A percentile compares a stretch with the other conserved stretches of the same genome.
Evolutionary conservation across 2,329 filamentous ascomycete species (phyloP).

Genomic region (Volutella citrinella): DNA sequence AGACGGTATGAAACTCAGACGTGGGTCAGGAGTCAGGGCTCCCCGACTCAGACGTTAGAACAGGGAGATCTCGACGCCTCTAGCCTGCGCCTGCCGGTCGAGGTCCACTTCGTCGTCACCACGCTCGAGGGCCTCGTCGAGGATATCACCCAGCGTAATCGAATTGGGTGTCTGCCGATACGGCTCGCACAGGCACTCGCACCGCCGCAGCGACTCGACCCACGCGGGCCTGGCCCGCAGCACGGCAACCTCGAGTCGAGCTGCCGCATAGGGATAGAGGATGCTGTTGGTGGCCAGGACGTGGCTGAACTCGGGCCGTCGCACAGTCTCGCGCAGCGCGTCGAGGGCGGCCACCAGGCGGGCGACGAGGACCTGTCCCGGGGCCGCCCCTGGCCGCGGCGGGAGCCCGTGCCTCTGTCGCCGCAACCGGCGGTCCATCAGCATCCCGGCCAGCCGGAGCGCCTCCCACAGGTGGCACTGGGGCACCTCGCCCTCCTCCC

Average conservation of each 20-base stretch:
- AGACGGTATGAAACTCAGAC: too few relatives aligned
- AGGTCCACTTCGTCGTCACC: constrained; percentile 14
- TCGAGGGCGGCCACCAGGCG: constrained; percentile 24
- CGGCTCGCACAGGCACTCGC: constrained; percentile 7
- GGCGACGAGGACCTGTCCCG: constrained; percentile 20
- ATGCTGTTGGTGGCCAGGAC: constrained; percentile 24
- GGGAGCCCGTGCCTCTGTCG: not conserved
- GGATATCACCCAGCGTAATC: constrained; percentile 9
- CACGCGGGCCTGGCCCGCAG: constrained; percentile 13
- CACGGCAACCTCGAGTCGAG: constrained; percentile 21
- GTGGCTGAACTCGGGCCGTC: constrained; percentile 9
- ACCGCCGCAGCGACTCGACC: constrained; percentile 10
- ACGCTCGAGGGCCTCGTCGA: constrained; percentile 12
- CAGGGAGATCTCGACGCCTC: constrained; percentile 14
- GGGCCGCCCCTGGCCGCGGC: not conserved
- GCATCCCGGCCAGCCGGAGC: constrained; percentile 22
- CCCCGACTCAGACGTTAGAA: too few relatives aligned
- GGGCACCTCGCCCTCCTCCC: constrained; percentile 21
- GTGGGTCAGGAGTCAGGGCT: too few relatives aligned
- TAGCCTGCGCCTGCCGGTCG: constrained; percentile 9
- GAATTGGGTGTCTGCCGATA: constrained; percentile 13
- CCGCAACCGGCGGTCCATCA: constrained; percentile 17
- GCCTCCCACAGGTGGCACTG: constrained; percentile 29
- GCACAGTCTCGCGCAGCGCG: constrained; percentile 16
- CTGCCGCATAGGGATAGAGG: constrained; percentile 24